phyloP scores from a whole-genome alignment of 768 basidiomycete genomes.

The Butyriboletus loyo region DNA sequence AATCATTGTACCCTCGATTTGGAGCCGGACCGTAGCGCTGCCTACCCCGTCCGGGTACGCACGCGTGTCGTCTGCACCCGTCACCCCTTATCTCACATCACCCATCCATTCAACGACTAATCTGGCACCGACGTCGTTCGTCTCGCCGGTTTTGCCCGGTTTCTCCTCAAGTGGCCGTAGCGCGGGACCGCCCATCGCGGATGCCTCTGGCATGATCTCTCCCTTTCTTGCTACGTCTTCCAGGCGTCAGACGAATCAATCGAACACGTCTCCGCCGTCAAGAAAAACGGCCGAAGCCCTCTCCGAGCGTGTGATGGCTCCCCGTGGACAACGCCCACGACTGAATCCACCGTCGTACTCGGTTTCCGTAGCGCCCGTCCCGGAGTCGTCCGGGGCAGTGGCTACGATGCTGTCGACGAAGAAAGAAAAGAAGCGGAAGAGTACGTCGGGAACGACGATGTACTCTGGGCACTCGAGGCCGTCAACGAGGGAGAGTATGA shows the following conservation, averaged over 20 bases:
- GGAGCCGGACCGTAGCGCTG: background rate
- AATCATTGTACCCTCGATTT: background rate
- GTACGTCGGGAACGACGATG: slow-evolving; percentile 5
- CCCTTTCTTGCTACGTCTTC: slow-evolving; percentile 20
- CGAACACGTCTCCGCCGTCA: background rate
- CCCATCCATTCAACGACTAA: slow-evolving; percentile 13
- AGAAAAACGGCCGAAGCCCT: slow-evolving; percentile 4
- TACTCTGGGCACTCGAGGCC: slow-evolving; percentile 10
- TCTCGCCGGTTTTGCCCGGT: background rate
- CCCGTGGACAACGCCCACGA: slow-evolving; percentile 10
- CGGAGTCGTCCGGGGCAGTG: background rate
- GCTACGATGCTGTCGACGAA: background rate
- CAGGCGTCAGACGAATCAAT: background rate
- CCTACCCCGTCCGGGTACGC: background rate
- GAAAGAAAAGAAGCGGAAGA: background rate
- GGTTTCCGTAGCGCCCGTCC: background rate
- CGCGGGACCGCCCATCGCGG: slow-evolving; percentile 1
- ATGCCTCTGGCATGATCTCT: slow-evolving; percentile 21
- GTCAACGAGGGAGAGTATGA: slow-evolving; percentile 1
- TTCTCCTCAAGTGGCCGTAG: background rate
- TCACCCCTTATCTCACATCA: slow-evolving; percentile 1
- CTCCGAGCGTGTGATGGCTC: background rate
- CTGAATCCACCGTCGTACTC: slow-evolving; percentile 31
- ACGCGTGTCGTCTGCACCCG: background rate
- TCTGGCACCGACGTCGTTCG: background rate